Conservation (phyloP, 805 yeast genomes). For the Lipomyces kockii region DNA sequence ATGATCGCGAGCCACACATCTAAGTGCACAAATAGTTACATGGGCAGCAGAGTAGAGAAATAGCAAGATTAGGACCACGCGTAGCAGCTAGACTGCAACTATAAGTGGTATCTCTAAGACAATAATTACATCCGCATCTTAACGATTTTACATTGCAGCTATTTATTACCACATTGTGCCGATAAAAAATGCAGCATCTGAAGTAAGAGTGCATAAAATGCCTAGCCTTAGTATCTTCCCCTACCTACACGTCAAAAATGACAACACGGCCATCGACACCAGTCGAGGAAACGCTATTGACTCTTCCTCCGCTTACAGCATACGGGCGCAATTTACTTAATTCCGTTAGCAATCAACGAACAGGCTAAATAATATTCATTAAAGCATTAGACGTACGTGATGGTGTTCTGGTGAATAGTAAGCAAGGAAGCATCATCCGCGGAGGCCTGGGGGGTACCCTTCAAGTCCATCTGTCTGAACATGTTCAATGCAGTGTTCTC, state of each 20-base stretch:
- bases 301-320: conserved; percentile 52
- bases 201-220: background rate
- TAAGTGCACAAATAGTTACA: no score
- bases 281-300: conserved; percentile 68
- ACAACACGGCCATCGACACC: conserved; percentile 95
- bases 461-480: conserved; percentile 94
- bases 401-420: conserved; percentile 89
- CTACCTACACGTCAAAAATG: conserved; percentile 58
- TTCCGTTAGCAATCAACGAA: background rate
- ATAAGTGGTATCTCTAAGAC: background rate
- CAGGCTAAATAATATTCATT: background rate
- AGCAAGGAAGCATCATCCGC: conserved; percentile 56
- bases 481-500: conserved; percentile 67
- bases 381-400: conserved; percentile 49
- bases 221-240: background rate
- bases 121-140: background rate
- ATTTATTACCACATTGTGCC: background rate
- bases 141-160: background rate
- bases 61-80: background rate
- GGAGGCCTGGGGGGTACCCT: conserved; percentile 67
- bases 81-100: background rate
- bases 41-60: background rate
- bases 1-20: no score
- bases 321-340: conserved; percentile 52
- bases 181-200: background rate